Evolutionary conservation across 306 rosid genomes (phyloP).

Genomic region (Pyrus bretschneideri): DNA sequence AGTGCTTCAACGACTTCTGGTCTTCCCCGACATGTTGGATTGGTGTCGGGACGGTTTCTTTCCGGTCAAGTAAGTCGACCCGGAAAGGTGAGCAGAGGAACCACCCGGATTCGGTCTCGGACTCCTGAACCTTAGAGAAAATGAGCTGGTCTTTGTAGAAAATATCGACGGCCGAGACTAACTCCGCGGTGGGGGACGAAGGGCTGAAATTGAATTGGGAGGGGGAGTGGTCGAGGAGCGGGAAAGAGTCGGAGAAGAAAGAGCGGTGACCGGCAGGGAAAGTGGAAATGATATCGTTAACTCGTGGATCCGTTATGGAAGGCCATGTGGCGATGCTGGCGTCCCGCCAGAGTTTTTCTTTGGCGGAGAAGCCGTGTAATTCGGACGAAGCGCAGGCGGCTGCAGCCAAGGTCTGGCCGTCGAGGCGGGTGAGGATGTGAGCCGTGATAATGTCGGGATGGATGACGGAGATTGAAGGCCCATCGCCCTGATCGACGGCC

Average conservation of each 20-base stretch:
- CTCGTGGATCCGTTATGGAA: slow-evolving; percentile 33
- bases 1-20: slow-evolving; percentile 29
- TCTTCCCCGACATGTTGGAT: slow-evolving; percentile 17
- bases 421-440: slow-evolving; percentile 73
- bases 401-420: slow-evolving; percentile 60
- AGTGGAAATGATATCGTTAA: slow-evolving; percentile 28
- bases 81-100: slow-evolving; percentile 58
- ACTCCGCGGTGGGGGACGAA: slow-evolving; percentile 4
- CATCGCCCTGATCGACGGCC: background rate
- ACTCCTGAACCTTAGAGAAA: slow-evolving; percentile 42
- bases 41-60: slow-evolving; percentile 44
- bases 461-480: slow-evolving; percentile 32
- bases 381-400: slow-evolving; percentile 41
- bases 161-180: slow-evolving; percentile 70
- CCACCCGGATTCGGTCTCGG: slow-evolving; percentile 47
- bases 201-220: background rate
- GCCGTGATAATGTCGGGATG: slow-evolving; percentile 54
- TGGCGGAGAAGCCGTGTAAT: slow-evolving; percentile 47
- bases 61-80: slow-evolving; percentile 47
- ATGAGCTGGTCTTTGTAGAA: slow-evolving; percentile 36
- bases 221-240: slow-evolving; percentile 25
- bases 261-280: slow-evolving; percentile 57
- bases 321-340: slow-evolving; percentile 66
- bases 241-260: slow-evolving; percentile 68
- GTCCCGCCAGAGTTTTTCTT: slow-evolving; percentile 54